Conservation (phyloP, 495 filamentous ascomycete species). For the Tetracladium setigerum region DNA sequence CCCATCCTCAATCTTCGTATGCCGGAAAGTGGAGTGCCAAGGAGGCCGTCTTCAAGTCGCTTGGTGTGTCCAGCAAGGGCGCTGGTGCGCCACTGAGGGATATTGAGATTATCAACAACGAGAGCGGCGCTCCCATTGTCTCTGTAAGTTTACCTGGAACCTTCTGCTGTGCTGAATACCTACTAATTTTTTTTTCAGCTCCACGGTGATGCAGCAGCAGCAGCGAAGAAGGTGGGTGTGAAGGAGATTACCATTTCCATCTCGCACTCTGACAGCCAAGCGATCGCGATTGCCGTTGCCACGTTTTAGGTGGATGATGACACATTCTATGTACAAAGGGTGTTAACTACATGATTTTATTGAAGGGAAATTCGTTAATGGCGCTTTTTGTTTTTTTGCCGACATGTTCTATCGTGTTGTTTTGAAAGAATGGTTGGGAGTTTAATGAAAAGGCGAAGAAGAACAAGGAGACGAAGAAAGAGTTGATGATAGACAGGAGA, state of each 20-base stretch:
- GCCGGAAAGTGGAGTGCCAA: slow-evolving; percentile 95
- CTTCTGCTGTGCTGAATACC: not conserved
- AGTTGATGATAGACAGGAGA: too few species aligned
- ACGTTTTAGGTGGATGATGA: slow-evolving; percentile 42
- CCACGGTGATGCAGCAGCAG: slow-evolving; percentile 71
- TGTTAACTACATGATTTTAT: too few species aligned
- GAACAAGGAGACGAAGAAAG: too few species aligned
- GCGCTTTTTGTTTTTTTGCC: too few species aligned
- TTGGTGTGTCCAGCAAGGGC: slow-evolving; percentile 82
- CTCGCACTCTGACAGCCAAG: slow-evolving; percentile 85
- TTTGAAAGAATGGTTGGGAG: too few species aligned
- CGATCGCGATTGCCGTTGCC: slow-evolving; percentile 87
- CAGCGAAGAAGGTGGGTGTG: slow-evolving; percentile 75
- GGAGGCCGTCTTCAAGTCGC: slow-evolving; percentile 95
- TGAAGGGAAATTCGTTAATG: too few species aligned
- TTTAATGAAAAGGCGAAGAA: too few species aligned
- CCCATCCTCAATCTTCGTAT: slow-evolving; percentile 74
- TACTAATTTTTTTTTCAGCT: slow-evolving; percentile 45
- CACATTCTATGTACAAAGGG: not conserved
- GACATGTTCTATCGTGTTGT: too few species aligned
- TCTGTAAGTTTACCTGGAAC: slow-evolving; percentile 52
- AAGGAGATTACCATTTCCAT: slow-evolving; percentile 88
- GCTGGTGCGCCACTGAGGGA: slow-evolving; percentile 86
- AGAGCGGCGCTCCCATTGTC: slow-evolving; percentile 75
- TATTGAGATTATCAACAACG: slow-evolving; percentile 81